These are phyloP conservation scores for Eucalyptus polybractea DNA, from an alignment of 345 rosid species.

Conservation along the genomic window DNA sequence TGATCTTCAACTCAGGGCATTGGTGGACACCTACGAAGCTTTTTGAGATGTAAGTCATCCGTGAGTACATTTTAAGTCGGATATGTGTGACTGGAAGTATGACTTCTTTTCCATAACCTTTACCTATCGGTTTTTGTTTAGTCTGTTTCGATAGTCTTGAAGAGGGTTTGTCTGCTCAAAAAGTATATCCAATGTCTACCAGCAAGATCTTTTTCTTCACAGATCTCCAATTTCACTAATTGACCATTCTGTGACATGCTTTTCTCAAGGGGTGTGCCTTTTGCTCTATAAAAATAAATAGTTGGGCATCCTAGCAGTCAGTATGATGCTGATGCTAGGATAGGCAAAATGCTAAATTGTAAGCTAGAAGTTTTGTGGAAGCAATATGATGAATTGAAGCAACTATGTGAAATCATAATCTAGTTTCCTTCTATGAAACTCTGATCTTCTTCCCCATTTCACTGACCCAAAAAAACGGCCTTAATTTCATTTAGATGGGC, in stretches of 20 bases:
- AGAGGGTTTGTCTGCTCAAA: neutral
- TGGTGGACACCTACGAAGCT: constrained; percentile 76
- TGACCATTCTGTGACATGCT: neutral
- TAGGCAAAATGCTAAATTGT: neutral
- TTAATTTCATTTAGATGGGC: neutral
- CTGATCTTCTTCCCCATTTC: neutral
- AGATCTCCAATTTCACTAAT: neutral
- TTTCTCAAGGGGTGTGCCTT: neutral
- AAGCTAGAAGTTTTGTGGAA: neutral
- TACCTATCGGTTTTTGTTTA: neutral
- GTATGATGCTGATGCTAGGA: neutral
- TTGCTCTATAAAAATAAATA: neutral
- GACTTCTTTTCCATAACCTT: neutral
- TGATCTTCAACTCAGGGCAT: constrained; percentile 64
- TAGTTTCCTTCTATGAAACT: neutral
- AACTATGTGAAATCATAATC: neutral
- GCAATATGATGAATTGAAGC: neutral
- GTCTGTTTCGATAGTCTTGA: neutral
- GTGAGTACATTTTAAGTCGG: neutral
- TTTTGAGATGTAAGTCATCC: constrained; percentile 46
- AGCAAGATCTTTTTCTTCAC: neutral
- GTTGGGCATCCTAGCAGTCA: neutral
- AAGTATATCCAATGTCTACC: neutral
- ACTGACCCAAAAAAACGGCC: neutral
- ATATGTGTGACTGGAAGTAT: neutral